Evolutionary conservation across 257 asterid species (phyloP).

Genomic region (Solanum corneliomulleri): DNA sequence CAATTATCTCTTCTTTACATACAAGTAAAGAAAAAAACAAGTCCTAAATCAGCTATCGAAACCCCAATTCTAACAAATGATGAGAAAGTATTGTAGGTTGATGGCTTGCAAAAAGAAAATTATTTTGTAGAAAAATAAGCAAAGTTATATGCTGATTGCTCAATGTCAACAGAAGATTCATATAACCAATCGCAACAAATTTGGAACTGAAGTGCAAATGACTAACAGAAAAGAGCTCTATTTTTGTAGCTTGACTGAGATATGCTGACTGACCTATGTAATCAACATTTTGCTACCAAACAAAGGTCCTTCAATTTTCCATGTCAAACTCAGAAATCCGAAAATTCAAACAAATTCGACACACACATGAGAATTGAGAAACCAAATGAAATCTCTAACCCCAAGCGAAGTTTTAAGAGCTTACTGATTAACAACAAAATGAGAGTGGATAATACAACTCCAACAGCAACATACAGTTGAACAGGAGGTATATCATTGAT

Average conservation of each 20-base stretch:
- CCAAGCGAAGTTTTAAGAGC: not conserved
- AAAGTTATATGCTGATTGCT: not conserved
- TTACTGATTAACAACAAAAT: slow-evolving; percentile 35
- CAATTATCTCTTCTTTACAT: not conserved
- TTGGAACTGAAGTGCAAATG: not conserved
- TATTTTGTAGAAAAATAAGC: not conserved
- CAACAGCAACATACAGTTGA: slow-evolving; percentile 43
- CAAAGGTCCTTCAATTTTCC: not conserved
- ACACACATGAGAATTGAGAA: not conserved
- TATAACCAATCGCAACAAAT: not conserved
- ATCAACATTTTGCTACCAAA: not conserved
- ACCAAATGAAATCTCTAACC: not conserved
- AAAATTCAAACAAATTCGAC: not conserved
- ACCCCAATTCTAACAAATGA: not conserved
- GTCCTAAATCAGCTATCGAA: not conserved
- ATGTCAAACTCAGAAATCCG: not conserved
- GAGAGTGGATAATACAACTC: slow-evolving; percentile 26
- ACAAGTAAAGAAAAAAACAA: not conserved
- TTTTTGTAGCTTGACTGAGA: not conserved
- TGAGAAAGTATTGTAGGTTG: not conserved
- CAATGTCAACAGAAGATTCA: not conserved
- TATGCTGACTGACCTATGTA: not conserved
- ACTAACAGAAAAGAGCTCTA: not conserved
- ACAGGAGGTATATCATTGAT: slow-evolving; percentile 29
- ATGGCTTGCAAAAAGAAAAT: not conserved